Conservation (phyloP, 2,329 filamentous ascomycete species). For the Clonostachys sp. region DNA sequence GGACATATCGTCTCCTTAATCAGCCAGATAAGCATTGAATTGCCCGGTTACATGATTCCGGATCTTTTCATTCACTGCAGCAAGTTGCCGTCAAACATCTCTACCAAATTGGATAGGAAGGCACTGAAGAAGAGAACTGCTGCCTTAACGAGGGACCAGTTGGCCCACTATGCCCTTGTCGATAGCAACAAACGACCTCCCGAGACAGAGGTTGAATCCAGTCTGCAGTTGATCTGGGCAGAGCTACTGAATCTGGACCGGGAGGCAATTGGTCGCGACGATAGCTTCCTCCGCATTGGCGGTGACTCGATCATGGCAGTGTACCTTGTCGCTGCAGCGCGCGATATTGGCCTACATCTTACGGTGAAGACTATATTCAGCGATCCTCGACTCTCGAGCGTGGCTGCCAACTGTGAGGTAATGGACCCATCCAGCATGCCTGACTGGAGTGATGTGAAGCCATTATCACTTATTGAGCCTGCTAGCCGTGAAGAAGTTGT, state of each 20-base stretch:
- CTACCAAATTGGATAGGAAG: constrained; percentile 6
- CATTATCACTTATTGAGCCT: background rate
- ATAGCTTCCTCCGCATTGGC: constrained; percentile 7
- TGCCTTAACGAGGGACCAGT: constrained; percentile 1
- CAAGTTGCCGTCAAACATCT: constrained; percentile 9
- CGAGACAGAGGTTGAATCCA: constrained; percentile 21
- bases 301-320: constrained; percentile 10
- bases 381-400: constrained; percentile 5
- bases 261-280: constrained; percentile 3
- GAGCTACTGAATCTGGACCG: constrained; percentile 1
- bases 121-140: background rate
- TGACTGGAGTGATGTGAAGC: background rate
- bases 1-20: background rate
- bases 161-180: background rate
- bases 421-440: background rate
- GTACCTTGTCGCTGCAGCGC: constrained; percentile 1
- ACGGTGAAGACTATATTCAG: constrained; percentile 7
- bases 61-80: constrained; percentile 8
- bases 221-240: constrained; percentile 23
- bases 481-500: background rate
- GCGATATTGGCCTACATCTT: constrained; percentile 1
- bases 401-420: background rate
- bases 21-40: background rate
- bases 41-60: constrained; percentile 11
- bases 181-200: constrained; percentile 19